Evolutionary conservation across 2,329 filamentous ascomycete genomes (phyloP).

Genomic region (Leptographium procerum): DNA sequence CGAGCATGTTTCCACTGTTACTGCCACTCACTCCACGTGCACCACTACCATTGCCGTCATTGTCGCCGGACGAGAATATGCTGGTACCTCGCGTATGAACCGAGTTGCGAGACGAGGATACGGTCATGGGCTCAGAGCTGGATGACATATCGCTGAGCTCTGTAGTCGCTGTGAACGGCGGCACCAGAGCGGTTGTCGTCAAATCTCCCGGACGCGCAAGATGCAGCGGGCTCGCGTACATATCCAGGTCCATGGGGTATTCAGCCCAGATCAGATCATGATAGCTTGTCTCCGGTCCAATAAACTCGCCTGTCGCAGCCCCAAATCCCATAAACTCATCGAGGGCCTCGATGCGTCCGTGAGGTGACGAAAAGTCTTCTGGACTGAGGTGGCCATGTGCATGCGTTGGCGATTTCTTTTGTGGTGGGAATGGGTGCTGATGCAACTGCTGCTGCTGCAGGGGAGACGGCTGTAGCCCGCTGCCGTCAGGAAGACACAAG

Average conservation of each 20-base stretch:
- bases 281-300: slow-evolving; percentile 25
- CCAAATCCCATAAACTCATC: slow-evolving; percentile 27
- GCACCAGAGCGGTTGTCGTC: slow-evolving; percentile 14
- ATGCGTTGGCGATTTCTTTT: slow-evolving; percentile 18
- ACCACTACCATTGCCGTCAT: slow-evolving; percentile 17
- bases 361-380: slow-evolving; percentile 24
- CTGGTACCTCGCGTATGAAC: slow-evolving; percentile 36
- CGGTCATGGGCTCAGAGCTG: slow-evolving; percentile 29
- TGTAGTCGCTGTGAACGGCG: slow-evolving; percentile 18
- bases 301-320: slow-evolving; percentile 19
- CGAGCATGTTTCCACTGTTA: background rate
- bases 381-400: slow-evolving; percentile 21
- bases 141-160: slow-evolving; percentile 31
- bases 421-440: slow-evolving; percentile 9
- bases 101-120: slow-evolving; percentile 29
- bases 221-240: slow-evolving; percentile 24
- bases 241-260: slow-evolving; percentile 31
- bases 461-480: background rate
- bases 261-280: slow-evolving; percentile 34
- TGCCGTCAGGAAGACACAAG: slow-evolving; percentile 9
- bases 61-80: slow-evolving; percentile 30
- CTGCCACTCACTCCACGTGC: background rate
- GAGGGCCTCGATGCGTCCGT: slow-evolving; percentile 23
- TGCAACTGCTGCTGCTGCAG: slow-evolving; percentile 3
- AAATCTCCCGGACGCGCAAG: slow-evolving; percentile 23